Percentiles rank a stretch among this genome's conserved stretches.
These are phyloP conservation scores for Emmonsiellopsis sp. DNA, from an alignment of 2,329 filamentous ascomycete species.

Conservation along the genomic window DNA sequence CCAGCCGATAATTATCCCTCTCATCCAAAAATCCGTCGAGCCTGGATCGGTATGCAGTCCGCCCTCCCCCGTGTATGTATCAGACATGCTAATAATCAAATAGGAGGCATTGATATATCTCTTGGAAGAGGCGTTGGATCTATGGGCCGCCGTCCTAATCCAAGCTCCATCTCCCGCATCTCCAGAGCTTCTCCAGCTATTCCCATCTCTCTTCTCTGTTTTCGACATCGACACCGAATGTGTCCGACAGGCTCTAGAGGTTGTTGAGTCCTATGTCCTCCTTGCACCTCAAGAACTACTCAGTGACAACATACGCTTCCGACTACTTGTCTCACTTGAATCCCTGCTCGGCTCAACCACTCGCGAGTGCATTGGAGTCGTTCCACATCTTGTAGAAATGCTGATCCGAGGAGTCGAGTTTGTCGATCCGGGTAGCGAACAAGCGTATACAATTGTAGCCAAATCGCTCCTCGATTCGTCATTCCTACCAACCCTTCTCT, in stretches of 20 bases:
- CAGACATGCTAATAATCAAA: not conserved
- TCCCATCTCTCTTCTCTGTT: conserved; percentile 54
- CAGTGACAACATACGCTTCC: conserved; percentile 28
- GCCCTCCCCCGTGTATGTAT: not conserved
- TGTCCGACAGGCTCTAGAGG: conserved; percentile 51
- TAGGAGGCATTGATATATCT: conserved; percentile 64
- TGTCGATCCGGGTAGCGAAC: conserved; percentile 46
- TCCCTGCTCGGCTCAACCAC: conserved; percentile 29
- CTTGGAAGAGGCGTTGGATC: conserved; percentile 81
- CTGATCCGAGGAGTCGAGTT: conserved; percentile 54
- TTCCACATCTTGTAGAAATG: conserved; percentile 48
- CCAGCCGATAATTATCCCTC: conserved; percentile 68
- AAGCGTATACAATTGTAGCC: conserved; percentile 54
- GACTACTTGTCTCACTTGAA: conserved; percentile 29
- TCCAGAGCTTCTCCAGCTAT: conserved; percentile 52
- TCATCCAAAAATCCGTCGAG: conserved; percentile 71
- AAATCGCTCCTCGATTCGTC: conserved; percentile 56
- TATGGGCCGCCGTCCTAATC: conserved; percentile 69
- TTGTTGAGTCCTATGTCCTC: conserved; percentile 61
- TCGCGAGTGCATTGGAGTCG: conserved; percentile 29
- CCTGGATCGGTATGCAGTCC: conserved; percentile 52
- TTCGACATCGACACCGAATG: conserved; percentile 58
- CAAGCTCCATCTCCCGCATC: conserved; percentile 54
- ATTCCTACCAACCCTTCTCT: conserved; percentile 54
- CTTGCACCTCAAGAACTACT: conserved; percentile 46